These are phyloP conservation scores for Solanum paucissectum DNA, from an alignment of 257 asterid genomes.

Conservation along the genomic window DNA sequence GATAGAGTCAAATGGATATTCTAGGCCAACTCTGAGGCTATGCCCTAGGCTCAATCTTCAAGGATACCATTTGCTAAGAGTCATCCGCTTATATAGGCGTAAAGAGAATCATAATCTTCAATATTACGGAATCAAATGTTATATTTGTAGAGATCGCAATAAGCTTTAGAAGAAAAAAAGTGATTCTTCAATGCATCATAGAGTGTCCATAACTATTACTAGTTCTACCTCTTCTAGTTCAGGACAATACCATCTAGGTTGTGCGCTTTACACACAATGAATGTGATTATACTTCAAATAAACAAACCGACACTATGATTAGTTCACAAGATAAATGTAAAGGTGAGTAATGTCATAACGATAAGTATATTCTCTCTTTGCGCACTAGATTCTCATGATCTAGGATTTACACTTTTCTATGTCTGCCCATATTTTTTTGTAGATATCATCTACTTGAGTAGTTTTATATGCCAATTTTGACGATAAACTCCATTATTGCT, in stretches of 20 bases:
- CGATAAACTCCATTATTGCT: not conserved
- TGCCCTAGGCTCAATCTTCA: not conserved
- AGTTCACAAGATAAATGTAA: not conserved
- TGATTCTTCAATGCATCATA: not conserved
- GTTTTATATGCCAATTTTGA: not conserved
- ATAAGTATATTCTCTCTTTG: too few relatives aligned
- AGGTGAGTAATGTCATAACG: not conserved
- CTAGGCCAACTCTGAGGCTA: not conserved
- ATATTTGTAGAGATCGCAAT: not conserved
- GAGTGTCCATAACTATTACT: too few relatives aligned
- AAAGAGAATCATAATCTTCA: not conserved
- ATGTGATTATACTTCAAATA: not conserved
- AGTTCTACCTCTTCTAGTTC: too few relatives aligned
- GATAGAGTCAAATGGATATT: too few relatives aligned
- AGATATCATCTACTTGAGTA: not conserved
- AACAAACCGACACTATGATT: not conserved
- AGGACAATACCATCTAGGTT: not conserved
- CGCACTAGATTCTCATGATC: not conserved
- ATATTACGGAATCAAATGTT: not conserved
- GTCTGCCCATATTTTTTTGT: not conserved
- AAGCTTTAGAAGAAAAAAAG: not conserved
- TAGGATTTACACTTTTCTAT: not conserved
- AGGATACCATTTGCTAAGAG: not conserved
- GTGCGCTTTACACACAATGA: not conserved
- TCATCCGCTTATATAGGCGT: not conserved